Evolutionary conservation across 345 rosid genomes (phyloP).

Genomic region (Nasturtium officinale): DNA sequence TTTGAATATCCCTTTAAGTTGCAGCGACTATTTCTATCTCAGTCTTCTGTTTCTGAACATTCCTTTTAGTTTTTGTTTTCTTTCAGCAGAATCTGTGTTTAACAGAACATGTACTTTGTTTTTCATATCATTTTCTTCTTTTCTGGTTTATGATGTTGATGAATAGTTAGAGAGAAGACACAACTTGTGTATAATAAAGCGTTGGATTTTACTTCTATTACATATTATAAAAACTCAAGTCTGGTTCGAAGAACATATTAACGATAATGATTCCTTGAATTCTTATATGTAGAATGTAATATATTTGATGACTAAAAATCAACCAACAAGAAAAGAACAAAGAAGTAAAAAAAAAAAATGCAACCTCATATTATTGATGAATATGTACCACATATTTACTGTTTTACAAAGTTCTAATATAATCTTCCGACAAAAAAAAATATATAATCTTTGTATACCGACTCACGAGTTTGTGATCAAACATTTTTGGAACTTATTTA

Average conservation of each 20-base stretch:
- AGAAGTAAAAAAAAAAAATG: background rate
- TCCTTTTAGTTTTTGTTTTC: conserved; percentile 6
- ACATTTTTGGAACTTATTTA: background rate
- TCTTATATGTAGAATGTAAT: background rate
- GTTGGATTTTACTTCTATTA: conserved; percentile 19
- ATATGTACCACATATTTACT: background rate
- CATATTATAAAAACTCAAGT: background rate
- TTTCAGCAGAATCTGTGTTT: conserved; percentile 14
- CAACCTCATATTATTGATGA: background rate
- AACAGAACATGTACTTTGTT: conserved; percentile 28
- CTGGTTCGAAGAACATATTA: background rate
- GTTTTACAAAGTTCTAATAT: background rate
- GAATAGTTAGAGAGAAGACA: conserved; percentile 35
- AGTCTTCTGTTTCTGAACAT: background rate
- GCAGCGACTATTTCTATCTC: conserved; percentile 15
- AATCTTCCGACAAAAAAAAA: too few species aligned
- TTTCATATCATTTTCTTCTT: conserved; percentile 12
- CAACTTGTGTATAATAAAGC: conserved; percentile 25
- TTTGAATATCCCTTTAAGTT: background rate
- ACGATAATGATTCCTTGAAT: background rate
- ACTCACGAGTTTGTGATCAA: conserved; percentile 9
- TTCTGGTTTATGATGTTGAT: conserved; percentile 29
- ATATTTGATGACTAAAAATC: background rate
- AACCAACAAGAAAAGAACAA: background rate
- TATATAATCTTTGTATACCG: too few species aligned